Percentiles rank a stretch among this genome's conserved stretches.
These are phyloP conservation scores for Salix exigua DNA, from an alignment of 345 rosid species.

Conservation along the genomic window DNA sequence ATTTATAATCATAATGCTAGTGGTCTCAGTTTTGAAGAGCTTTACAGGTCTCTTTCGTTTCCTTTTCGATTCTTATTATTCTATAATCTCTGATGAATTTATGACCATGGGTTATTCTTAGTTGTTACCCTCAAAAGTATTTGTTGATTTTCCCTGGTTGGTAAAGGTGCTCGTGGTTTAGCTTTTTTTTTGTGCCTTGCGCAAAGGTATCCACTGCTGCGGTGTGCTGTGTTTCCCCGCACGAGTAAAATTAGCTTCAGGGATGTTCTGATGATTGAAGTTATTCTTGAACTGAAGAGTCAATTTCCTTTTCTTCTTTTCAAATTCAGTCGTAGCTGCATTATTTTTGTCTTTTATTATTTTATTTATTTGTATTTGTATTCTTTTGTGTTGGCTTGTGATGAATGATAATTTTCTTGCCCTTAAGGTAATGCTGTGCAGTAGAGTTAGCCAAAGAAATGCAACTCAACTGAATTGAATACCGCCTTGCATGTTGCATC, in stretches of 20 bases:
- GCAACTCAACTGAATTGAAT: not conserved
- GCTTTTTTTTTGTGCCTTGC: not conserved
- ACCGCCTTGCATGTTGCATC: not conserved
- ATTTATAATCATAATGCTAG: slow-evolving; percentile 99
- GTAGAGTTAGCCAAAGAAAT: not conserved
- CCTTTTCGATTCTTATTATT: not conserved
- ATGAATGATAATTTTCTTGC: not conserved
- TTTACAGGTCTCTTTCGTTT: slow-evolving; percentile 56
- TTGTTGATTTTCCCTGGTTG: not conserved
- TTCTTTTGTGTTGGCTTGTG: not conserved
- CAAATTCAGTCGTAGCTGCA: not conserved
- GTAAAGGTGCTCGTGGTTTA: not conserved
- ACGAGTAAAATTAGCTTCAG: not conserved
- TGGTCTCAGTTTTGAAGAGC: slow-evolving; percentile 97
- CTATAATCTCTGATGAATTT: not conserved
- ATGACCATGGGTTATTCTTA: not conserved
- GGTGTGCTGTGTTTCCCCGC: not conserved
- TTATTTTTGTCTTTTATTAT: not conserved
- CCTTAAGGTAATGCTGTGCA: not conserved
- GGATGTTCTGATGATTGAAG: not conserved
- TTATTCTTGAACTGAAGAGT: not conserved
- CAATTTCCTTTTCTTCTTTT: not conserved
- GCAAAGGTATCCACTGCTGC: not conserved
- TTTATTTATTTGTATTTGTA: not conserved
- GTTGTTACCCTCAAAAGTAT: not conserved